Percentiles rank a stretch among this genome's conserved stretches.
Conservation (phyloP, 495 filamentous ascomycete genomes). For the Penicillium argentinense region DNA sequence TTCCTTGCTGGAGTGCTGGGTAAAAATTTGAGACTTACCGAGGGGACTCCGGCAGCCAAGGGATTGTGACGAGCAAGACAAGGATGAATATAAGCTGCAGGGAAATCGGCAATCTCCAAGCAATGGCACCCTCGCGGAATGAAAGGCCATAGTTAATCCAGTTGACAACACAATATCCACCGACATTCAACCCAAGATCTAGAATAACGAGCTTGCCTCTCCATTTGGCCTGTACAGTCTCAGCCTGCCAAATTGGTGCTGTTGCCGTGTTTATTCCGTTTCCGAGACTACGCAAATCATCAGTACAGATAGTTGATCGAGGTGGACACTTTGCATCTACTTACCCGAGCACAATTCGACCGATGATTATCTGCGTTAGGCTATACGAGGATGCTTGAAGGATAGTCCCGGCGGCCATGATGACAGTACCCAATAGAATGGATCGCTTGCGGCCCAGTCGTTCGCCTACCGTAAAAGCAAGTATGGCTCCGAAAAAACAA, state of each 20-base stretch:
- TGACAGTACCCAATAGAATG: constrained; percentile 2
- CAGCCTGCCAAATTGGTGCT: constrained; percentile 35
- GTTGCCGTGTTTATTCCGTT: constrained; percentile 1
- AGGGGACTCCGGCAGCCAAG: neutral
- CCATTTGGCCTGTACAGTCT: constrained; percentile 52
- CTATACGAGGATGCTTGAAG: neutral
- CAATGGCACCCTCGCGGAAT: constrained; percentile 35
- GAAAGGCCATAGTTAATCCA: constrained; percentile 26
- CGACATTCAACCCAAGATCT: constrained; percentile 57
- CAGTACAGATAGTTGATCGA: neutral
- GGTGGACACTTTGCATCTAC: neutral
- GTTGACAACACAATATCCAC: constrained; percentile 20
- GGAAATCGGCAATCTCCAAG: constrained; percentile 30
- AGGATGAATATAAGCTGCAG: constrained; percentile 13
- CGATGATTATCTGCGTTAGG: neutral
- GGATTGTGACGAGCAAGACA: neutral
- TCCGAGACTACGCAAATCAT: neutral
- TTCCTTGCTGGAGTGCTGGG: neutral
- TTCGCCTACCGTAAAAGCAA: neutral
- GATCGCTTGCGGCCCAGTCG: neutral
- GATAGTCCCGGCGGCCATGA: neutral
- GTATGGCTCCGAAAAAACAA: constrained; percentile 4
- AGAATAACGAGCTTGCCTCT: constrained; percentile 57
- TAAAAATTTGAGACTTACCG: neutral
- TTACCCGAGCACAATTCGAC: neutral